Evolutionary conservation across 257 asterid genomes (phyloP).

Genomic region (Solanum pinnatisectum): DNA sequence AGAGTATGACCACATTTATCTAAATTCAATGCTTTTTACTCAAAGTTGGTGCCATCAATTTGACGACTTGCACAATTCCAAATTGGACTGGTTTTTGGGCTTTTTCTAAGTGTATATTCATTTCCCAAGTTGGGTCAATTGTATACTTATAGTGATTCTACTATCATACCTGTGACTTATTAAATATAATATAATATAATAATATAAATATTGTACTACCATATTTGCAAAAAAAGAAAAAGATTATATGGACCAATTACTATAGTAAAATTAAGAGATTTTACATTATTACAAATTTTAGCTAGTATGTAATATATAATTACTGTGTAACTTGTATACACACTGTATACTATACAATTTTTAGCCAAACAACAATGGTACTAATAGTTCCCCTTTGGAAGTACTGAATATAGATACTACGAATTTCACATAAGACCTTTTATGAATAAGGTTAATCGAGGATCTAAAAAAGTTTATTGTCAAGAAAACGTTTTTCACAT

Average conservation of each 20-base stretch:
- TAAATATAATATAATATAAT: no score
- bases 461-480: accelerated
- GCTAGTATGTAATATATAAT: neutral
- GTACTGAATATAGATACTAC: neutral
- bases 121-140: neutral
- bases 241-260: no score
- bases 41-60: neutral
- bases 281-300: neutral
- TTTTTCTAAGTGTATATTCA: neutral
- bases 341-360: neutral
- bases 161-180: neutral
- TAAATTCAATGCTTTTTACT: neutral
- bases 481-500: neutral
- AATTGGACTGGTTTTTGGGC: neutral
- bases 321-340: neutral
- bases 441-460: accelerated
- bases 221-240: no score
- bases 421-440: neutral
- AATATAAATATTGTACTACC: no score
- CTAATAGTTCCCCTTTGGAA: neutral
- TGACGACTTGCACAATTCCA: neutral
- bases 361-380: neutral
- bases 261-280: no score
- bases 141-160: neutral
- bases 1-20: neutral